Conservation (phyloP, 345 rosid genomes). For the Rhizophora apiculata region DNA sequence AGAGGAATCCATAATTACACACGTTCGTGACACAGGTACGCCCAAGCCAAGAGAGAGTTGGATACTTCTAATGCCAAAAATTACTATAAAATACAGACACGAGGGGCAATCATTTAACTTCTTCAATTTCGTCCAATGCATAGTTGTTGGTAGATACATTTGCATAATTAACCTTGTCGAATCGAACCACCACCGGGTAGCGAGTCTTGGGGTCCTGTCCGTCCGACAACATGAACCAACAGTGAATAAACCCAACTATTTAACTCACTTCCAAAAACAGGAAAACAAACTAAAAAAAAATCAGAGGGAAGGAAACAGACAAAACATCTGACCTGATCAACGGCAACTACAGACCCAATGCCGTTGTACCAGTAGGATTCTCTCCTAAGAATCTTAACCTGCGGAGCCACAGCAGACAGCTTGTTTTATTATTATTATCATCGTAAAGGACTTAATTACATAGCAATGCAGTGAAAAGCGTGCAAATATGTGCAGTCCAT, state of each 20-base stretch:
- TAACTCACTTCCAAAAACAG: background rate
- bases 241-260: background rate
- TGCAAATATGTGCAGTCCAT: too few species aligned
- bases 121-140: constrained; percentile 82
- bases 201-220: constrained; percentile 72
- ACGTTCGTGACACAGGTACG: constrained; percentile 16
- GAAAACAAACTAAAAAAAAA: background rate
- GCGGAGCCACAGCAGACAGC: background rate
- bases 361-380: constrained; percentile 94
- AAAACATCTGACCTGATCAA: constrained; percentile 57
- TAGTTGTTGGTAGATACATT: constrained; percentile 95
- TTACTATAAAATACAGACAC: constrained; percentile 7
- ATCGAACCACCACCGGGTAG: constrained; percentile 93
- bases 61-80: constrained; percentile 17
- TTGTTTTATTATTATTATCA: background rate
- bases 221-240: background rate
- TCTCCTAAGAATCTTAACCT: constrained; percentile 86
- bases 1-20: constrained; percentile 30
- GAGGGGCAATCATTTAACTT: constrained; percentile 45
- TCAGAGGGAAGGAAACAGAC: background rate
- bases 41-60: constrained; percentile 22
- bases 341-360: constrained; percentile 77
- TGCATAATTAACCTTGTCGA: constrained; percentile 80
- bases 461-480: too few species aligned
- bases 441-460: too few species aligned